phyloP scores from a whole-genome alignment of 768 basidiomycete genomes.

The Pholiota conissans region DNA sequence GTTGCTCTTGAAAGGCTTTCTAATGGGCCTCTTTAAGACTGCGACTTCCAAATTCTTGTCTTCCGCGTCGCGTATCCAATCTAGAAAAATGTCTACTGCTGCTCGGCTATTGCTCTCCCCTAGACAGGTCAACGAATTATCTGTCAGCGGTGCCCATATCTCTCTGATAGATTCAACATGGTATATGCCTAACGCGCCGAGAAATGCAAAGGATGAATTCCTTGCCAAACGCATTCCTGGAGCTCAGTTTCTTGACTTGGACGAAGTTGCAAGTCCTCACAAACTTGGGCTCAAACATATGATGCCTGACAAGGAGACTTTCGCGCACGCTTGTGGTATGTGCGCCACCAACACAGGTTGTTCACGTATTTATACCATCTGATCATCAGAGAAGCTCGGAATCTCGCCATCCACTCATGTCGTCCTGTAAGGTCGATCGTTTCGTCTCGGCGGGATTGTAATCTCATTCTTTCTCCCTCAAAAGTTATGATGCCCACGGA shows the following conservation, averaged over 20 bases:
- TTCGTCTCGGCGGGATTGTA: background rate
- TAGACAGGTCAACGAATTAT: constrained; percentile 39
- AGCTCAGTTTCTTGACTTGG: constrained; percentile 77
- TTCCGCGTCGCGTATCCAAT: constrained; percentile 8
- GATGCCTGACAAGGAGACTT: constrained; percentile 75
- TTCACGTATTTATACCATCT: background rate
- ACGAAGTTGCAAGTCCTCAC: constrained; percentile 72
- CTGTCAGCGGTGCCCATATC: constrained; percentile 33
- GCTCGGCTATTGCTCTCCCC: constrained; percentile 58
- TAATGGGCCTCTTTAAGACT: constrained; percentile 15
- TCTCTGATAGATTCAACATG: constrained; percentile 77
- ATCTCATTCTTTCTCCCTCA: background rate
- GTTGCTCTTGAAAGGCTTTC: background rate
- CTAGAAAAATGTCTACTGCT: constrained; percentile 38
- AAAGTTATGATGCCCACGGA: constrained; percentile 86
- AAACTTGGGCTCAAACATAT: constrained; percentile 89
- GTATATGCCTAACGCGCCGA: constrained; percentile 90
- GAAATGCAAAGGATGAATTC: constrained; percentile 73
- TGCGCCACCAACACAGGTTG: constrained; percentile 7
- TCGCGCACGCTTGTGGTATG: constrained; percentile 82
- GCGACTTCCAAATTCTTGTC: background rate
- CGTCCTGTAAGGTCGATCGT: constrained; percentile 56
- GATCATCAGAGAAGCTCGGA: constrained; percentile 56
- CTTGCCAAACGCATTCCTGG: constrained; percentile 63
- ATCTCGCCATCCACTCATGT: constrained; percentile 77